Evolutionary conservation across 441 rosid genomes (phyloP), one percentile per base, ranked within the genome.

Genomic region (Croton setiger): DNA sequence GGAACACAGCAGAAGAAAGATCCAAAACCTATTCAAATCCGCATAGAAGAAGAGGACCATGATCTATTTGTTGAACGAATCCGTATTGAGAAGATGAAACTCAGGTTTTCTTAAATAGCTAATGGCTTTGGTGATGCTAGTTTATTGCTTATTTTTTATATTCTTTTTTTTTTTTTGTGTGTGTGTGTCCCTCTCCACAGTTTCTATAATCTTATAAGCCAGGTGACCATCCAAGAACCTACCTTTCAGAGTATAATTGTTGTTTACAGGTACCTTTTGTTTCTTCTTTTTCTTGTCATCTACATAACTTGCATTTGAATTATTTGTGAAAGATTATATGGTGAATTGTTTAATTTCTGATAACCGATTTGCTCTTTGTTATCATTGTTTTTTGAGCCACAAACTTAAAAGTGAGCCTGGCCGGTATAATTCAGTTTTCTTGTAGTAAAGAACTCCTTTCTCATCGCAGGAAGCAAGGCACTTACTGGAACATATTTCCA

Each of bases 191-290:
- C 52, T 49, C 39, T 55, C 27, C 20, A 62, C 91, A 87, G 96
- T 69, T 60, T 88, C 55, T 71, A 72, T 10, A 86, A 90, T 80
- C 75, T 89, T 75, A 74, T 82, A 59, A 76, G 80, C 63, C 78
- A 82, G 89, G 78, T 82, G 67, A 91, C 92, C 23, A 86, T 89
- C 77, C 96, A 91, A 78, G 97, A 93, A 74, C 96, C 93, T 44
- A 89, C 92, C 39, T 93, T 93, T 69, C 88, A 87, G 59, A 84
- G 96, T 74, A 88, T 91, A 63, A 91, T 89, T 60, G 95, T 91
- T 59, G 87, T 89, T 57, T 88, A 93, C 88, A 90, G 97, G 96
- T 90, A 77, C 36, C 27, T 23, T 9, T 20, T 71, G 12, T 17
- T 37, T 37, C 12, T 37, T 56, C 12, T 5, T 55, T 39, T 49